Conservation (phyloP, 2,329 filamentous ascomycete species). For the Calonectria montana region DNA sequence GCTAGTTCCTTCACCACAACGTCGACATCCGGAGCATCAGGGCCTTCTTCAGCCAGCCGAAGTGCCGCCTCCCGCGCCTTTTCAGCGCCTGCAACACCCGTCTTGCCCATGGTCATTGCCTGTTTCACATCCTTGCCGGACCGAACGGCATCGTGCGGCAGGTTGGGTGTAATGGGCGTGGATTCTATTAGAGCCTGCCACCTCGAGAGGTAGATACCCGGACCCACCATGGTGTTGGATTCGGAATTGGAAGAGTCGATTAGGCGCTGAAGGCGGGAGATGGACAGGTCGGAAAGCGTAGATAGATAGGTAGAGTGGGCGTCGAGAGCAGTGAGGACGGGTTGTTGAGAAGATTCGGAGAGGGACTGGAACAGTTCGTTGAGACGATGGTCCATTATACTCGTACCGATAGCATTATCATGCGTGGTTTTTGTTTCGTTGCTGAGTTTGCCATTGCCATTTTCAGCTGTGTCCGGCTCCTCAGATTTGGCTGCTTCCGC, state of each 20-base stretch:
- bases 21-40: conserved; percentile 54
- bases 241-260: conserved; percentile 53
- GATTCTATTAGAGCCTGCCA: conserved; percentile 79
- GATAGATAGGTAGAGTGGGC: conserved; percentile 70
- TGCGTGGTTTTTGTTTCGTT: conserved; percentile 45
- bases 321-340: conserved; percentile 65
- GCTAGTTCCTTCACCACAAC: conserved; percentile 55
- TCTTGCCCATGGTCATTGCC: conserved; percentile 56
- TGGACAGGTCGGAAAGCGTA: conserved; percentile 64
- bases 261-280: conserved; percentile 65
- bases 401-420: conserved; percentile 30
- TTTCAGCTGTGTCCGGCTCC: not conserved
- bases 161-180: conserved; percentile 74
- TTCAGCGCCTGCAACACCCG: conserved; percentile 46
- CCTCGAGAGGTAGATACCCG: conserved; percentile 77
- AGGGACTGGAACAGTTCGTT: conserved; percentile 59
- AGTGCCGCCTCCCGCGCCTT: conserved; percentile 39
- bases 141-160: conserved; percentile 63
- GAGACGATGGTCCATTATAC: conserved; percentile 55
- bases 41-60: conserved; percentile 40
- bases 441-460: conserved; percentile 19
- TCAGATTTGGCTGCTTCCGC: not conserved
- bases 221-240: conserved; percentile 62
- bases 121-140: conserved; percentile 63
- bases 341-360: conserved; percentile 55